A percentile compares a stretch with the other conserved stretches of the same genome.
These are phyloP conservation scores for Posidonia australis DNA, from an alignment of 106 monocot species.

Conservation along the genomic window DNA sequence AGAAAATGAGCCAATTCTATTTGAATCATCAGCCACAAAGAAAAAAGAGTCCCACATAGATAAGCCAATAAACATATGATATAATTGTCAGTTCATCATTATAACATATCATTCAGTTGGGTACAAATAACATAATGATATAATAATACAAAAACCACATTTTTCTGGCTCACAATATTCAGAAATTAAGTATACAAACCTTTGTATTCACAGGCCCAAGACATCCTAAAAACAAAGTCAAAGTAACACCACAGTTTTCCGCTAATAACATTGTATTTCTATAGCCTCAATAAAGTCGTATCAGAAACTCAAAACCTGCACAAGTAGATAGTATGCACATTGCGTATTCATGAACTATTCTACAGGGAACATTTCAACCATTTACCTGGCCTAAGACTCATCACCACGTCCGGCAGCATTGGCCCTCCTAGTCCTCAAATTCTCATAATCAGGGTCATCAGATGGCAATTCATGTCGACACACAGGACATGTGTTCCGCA, in stretches of 20 bases:
- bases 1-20: no score
- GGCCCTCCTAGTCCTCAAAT: conserved; percentile 29
- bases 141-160: not conserved
- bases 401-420: not conserved
- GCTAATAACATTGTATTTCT: not conserved
- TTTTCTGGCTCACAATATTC: not conserved
- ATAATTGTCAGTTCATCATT: no score
- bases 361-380: conserved; percentile 6
- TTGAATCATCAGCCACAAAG: no score
- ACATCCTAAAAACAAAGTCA: not conserved
- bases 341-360: not conserved
- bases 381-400: not conserved
- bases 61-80: no score
- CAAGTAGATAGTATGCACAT: not conserved
- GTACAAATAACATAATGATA: no score
- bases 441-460: conserved; percentile 54
- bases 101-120: no score
- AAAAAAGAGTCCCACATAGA: no score
- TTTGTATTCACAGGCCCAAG: not conserved
- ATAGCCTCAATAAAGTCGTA: not conserved
- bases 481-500: conserved; percentile 80
- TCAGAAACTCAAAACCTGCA: not conserved
- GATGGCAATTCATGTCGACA: conserved; percentile 78
- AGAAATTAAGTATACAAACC: not conserved
- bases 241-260: not conserved